Base-by-base conservation (phyloP, 495 filamentous ascomycete genomes). In the Podospora pseudopauciseta region DNA sequence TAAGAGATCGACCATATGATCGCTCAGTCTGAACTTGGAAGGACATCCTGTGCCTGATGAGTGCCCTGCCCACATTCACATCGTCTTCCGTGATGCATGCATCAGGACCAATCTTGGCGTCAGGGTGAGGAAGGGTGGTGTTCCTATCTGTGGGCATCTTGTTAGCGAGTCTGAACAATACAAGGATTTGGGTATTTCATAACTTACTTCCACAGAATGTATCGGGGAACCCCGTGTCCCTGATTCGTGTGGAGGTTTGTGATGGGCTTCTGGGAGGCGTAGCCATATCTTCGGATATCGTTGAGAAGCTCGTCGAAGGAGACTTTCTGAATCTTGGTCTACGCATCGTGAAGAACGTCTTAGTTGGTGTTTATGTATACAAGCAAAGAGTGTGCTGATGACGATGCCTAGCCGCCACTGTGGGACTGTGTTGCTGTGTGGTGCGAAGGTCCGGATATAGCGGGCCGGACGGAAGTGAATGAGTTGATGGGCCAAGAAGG, bases 151-250 rank as follows among this genome's bases (percentile, higher is more conserved):
- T 1, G 15, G 44, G 0, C 13, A 0, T 58, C n/a, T 53, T 26
- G 26, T 30, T 49, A 13, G 30, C 49, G 63, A 23, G 30, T 66
- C 11, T 32, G 15, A 5, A 62, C n/a, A 11, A 1, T 20, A 20
- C n/a, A 55, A 26, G 13, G 61, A 15, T 6, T 26, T 18, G 16
- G 20, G 26, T 39, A n/a, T 7, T 18, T 66, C n/a, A 54, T 15
- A 1, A 75, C 71, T 66, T 66, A 79, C 77, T 65, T 56, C 73
- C 72, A 58, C 70, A 71, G 55, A 79, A 78, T 6, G 69, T 44
- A 53, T 79, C 78, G 13, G 78, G 78, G 44, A 80, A 80, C 26
- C 78, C 78, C 15, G 78, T 80, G 67, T 78, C 70, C 49, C 73
- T 68, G 34, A 60, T 59, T 61, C 67, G 65, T 30, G 73, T 49